Conservation (phyloP, 352 stramenopile species). For the Pythium volutum region DNA sequence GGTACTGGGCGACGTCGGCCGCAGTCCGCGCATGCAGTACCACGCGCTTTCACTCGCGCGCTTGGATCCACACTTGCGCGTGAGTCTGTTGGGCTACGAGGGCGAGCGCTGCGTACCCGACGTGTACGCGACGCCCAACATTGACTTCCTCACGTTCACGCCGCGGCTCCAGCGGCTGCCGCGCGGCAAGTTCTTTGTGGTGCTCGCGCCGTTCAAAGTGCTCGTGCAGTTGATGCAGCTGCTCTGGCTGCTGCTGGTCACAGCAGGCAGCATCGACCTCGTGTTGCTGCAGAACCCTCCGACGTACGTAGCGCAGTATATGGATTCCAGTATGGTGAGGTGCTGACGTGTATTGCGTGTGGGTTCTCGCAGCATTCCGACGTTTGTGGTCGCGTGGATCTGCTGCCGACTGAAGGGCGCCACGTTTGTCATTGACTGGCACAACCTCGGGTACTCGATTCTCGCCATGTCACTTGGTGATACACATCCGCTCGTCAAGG, state of each 20-base stretch:
- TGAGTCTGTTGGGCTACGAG: conserved; percentile 94
- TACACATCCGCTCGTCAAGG: conserved; percentile 70
- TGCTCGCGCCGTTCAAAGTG: conserved; percentile 86
- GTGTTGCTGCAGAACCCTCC: conserved; percentile 99
- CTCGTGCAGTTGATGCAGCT: conserved; percentile 80
- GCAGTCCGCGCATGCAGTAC: conserved; percentile 99
- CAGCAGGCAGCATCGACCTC: conserved; percentile 79
- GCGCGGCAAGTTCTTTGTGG: conserved; percentile 55
- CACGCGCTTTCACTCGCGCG: conserved; percentile 94
- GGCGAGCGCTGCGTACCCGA: conserved; percentile 88
- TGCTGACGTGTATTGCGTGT: conserved; percentile 13
- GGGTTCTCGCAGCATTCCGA: conserved; percentile 85
- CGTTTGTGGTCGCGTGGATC: conserved; percentile 90
- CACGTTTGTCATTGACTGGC: conserved; percentile 98
- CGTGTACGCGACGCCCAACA: conserved; percentile 55
- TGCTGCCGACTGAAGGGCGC: conserved; percentile 71
- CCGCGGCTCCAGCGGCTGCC: conserved; percentile 60
- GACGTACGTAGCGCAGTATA: conserved; percentile 41
- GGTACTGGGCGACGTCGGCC: conserved; percentile 94
- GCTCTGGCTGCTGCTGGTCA: conserved; percentile 73
- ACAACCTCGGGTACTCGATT: conserved; percentile 99
- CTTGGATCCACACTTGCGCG: conserved; percentile 45
- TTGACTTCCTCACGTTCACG: conserved; percentile 75
- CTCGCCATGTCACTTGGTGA: conserved; percentile 76
- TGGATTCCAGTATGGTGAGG: conserved; percentile 20